phyloP scores from a whole-genome alignment of 140 eudicot genomes.

The Cichorium intybus region DNA sequence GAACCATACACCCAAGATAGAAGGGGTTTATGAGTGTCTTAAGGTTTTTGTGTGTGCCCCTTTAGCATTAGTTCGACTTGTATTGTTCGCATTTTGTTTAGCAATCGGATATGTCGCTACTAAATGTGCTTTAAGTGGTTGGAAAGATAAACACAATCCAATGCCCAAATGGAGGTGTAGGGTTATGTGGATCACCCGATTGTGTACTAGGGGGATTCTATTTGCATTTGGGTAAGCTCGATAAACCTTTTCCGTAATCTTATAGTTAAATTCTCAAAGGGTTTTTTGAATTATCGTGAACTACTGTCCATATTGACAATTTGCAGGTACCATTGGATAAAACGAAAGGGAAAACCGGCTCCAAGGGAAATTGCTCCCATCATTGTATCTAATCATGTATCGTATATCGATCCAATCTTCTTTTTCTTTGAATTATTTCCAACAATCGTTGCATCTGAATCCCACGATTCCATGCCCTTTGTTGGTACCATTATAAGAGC shows the following conservation, averaged over 20 bases:
- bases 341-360: slow-evolving; percentile 85
- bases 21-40: slow-evolving; percentile 88
- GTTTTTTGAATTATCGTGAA: slow-evolving; percentile 1
- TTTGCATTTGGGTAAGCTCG: slow-evolving; percentile 77
- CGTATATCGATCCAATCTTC: slow-evolving; percentile 92
- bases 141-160: slow-evolving; percentile 90
- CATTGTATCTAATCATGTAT: slow-evolving; percentile 95
- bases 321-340: slow-evolving; percentile 94
- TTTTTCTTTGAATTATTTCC: slow-evolving; percentile 88
- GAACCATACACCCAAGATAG: slow-evolving; percentile 62
- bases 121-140: slow-evolving; percentile 54
- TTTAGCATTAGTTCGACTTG: slow-evolving; percentile 52
- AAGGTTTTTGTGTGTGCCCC: slow-evolving; percentile 76
- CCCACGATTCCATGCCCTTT: slow-evolving; percentile 96
- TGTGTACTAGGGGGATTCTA: slow-evolving; percentile 66
- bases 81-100: slow-evolving; percentile 65
- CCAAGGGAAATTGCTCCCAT: slow-evolving; percentile 95
- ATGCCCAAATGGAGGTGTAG: slow-evolving; percentile 91
- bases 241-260: neutral
- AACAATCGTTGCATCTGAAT: slow-evolving; percentile 90
- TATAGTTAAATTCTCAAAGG: too few relatives aligned
- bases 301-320: neutral
- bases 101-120: slow-evolving; percentile 75
- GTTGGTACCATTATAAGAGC: slow-evolving; percentile 99
- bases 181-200: slow-evolving; percentile 87